Conservation (phyloP, 192 early-diverging fungal species). For the Umbelopsis ramanniana region DNA sequence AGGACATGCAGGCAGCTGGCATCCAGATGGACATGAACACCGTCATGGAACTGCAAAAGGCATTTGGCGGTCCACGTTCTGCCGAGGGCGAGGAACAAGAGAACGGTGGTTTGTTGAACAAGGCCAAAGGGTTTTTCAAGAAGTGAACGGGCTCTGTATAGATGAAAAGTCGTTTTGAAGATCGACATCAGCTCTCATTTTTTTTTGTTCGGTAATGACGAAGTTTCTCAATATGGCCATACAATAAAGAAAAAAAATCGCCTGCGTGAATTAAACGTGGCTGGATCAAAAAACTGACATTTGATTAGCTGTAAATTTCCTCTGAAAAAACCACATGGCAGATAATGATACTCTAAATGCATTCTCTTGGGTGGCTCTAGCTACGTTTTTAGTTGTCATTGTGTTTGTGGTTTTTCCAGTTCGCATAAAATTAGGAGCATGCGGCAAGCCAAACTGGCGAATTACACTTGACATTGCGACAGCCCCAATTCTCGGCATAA, state of each 20-base stretch:
- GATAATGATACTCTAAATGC: conserved; percentile 28
- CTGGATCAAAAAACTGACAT: neutral
- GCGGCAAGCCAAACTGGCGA: conserved; percentile 29
- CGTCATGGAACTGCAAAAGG: conserved; percentile 31
- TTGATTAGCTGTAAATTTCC: neutral
- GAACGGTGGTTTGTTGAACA: conserved; percentile 28
- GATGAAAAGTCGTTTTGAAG: too few species aligned
- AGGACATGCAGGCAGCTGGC: conserved; percentile 33
- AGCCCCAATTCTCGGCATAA: conserved; percentile 68
- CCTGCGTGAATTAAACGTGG: too few species aligned
- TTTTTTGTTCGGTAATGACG: neutral
- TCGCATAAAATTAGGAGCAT: conserved; percentile 40
- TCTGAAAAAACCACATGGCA: neutral
- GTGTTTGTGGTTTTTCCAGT: conserved; percentile 65
- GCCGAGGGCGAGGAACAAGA: neutral
- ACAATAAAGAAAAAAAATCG: neutral
- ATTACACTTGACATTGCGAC: conserved; percentile 69
- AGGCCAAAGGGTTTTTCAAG: conserved; percentile 39
- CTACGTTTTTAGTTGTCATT: conserved; percentile 63
- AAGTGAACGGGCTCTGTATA: conserved; percentile 5
- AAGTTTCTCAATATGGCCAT: neutral
- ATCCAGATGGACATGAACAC: conserved; percentile 38
- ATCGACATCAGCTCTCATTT: neutral
- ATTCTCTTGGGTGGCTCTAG: conserved; percentile 66
- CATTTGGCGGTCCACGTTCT: conserved; percentile 12